These are phyloP conservation scores for Rhamnella rubrinervis DNA, from an alignment of 331 rosid genomes.

Conservation along the genomic window DNA sequence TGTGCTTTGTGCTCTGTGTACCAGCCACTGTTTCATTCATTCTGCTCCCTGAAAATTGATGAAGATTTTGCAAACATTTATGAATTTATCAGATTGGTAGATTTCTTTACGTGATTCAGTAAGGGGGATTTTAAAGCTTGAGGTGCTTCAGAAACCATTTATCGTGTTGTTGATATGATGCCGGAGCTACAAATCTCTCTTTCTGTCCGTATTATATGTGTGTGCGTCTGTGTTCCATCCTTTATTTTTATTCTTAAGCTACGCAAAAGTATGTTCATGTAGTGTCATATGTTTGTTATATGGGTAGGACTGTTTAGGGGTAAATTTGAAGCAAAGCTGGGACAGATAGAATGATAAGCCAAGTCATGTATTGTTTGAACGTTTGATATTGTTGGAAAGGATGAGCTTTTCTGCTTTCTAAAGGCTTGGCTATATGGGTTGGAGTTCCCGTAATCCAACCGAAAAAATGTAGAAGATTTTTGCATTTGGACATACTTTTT, in stretches of 20 bases:
- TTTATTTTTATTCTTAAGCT: slow-evolving; percentile 12
- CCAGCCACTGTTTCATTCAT: slow-evolving; percentile 56
- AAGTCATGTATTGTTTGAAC: slow-evolving; percentile 18
- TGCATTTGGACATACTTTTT: slow-evolving; percentile 12
- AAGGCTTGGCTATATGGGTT: slow-evolving; percentile 26
- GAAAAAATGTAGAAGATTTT: neutral
- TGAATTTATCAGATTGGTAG: slow-evolving; percentile 3
- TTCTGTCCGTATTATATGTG: neutral
- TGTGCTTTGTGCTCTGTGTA: slow-evolving; percentile 1
- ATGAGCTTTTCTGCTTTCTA: slow-evolving; percentile 21
- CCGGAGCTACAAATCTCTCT: slow-evolving; percentile 10
- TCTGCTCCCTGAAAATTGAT: slow-evolving; percentile 2
- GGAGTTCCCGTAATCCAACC: slow-evolving; percentile 20
- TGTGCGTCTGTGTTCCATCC: slow-evolving; percentile 5
- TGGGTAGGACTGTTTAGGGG: slow-evolving; percentile 30
- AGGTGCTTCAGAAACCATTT: slow-evolving; percentile 16
- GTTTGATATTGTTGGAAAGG: slow-evolving; percentile 24
- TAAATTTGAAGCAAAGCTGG: slow-evolving; percentile 47
- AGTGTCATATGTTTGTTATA: slow-evolving; percentile 8
- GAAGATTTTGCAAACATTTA: slow-evolving; percentile 9
- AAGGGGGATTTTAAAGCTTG: slow-evolving; percentile 16
- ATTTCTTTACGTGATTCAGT: slow-evolving; percentile 16
- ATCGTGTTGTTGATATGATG: slow-evolving; percentile 13
- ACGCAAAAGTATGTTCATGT: slow-evolving; percentile 10
- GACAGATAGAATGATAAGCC: slow-evolving; percentile 26